Evolutionary conservation across 2,329 filamentous ascomycete genomes (phyloP).

Genomic region (Colletotrichum sp.): DNA sequence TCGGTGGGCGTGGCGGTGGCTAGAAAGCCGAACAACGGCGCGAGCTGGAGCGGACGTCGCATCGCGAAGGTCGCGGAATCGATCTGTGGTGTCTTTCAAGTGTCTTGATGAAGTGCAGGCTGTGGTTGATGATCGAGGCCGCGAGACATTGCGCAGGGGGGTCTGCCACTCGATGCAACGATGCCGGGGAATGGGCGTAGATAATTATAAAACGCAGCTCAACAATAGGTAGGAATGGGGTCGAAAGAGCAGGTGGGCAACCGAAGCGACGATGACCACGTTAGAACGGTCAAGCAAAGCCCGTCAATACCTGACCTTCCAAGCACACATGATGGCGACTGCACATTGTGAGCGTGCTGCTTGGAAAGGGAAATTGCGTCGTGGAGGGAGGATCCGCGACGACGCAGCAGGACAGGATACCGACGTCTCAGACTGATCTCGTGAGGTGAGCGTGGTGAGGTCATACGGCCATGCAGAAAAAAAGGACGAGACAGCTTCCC

Average conservation of each 20-base stretch:
- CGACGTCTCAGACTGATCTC: conserved; percentile 21
- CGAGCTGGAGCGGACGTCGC: neutral
- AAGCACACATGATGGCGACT: conserved; percentile 16
- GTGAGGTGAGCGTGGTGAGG: conserved; percentile 20
- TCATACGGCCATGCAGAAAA: conserved; percentile 10
- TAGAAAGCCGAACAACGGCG: neutral
- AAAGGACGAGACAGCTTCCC: neutral
- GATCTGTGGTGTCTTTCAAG: neutral
- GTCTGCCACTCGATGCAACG: neutral
- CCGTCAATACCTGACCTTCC: neutral
- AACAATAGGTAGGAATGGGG: neutral
- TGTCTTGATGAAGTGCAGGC: neutral
- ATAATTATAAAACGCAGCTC: neutral
- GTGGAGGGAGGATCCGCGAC: neutral
- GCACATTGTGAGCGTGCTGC: neutral
- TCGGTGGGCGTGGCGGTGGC: neutral
- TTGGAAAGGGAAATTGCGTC: neutral
- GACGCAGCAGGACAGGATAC: conserved; percentile 5
- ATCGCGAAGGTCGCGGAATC: neutral
- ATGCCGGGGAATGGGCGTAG: neutral
- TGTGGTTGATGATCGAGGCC: neutral
- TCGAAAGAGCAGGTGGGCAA: neutral
- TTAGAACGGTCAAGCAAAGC: neutral
- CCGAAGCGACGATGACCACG: conserved; percentile 1
- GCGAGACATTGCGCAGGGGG: conserved; percentile 4